Evolutionary conservation across 495 filamentous ascomycete species (phyloP), one percentile per base, ranked within the genome.

Genomic region (Clavariopsis aquatica): DNA sequence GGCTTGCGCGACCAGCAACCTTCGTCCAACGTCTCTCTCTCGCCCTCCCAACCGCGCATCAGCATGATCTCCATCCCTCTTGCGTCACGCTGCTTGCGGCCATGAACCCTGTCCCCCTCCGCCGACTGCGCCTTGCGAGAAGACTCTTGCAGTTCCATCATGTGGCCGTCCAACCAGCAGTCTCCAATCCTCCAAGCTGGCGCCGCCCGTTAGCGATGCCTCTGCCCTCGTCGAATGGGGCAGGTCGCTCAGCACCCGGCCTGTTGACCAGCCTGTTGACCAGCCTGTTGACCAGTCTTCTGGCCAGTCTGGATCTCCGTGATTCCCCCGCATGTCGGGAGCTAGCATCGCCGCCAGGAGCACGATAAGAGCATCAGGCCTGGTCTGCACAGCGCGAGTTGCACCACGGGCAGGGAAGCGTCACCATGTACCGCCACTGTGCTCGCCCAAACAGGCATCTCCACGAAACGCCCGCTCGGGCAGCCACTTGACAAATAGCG

Each of bases 341-440:
- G 31, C 62, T 53, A 66, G 38, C 36, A 60, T 43, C 38, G 38
- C n/a, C 38, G 4, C n/a, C 24, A 38, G 29, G 36, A 28, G 19
- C 26, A 47, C n/a, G 58, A 62, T 62, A 62, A 62, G n/a, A n/a
- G 64, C 49, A 15, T 53, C 19, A 34, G 22, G 10, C 57, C 56
- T 26, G 62, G 46, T 8, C 5, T 52, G 12, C 17, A 19, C 23
- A 49, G 62, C 55, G 62, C 43, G 22, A 27, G 28, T 19, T 34
- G 62, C 62, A 15, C 55, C 49, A 66, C 60, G 56, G 47, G 36
- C 63, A 66, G 56, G 63, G 63, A 60, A 60, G 56, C 29, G 56
- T 55, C 57, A 19, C 20, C 3, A 15, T 23, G 10, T 20, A 45
- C 29, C 47, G 54, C 63, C 55, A 66, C 3, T 60, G 24, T 52